These are phyloP conservation scores for Nyssa sinensis DNA, from an alignment of 148 eudicot genomes.

Conservation along the genomic window DNA sequence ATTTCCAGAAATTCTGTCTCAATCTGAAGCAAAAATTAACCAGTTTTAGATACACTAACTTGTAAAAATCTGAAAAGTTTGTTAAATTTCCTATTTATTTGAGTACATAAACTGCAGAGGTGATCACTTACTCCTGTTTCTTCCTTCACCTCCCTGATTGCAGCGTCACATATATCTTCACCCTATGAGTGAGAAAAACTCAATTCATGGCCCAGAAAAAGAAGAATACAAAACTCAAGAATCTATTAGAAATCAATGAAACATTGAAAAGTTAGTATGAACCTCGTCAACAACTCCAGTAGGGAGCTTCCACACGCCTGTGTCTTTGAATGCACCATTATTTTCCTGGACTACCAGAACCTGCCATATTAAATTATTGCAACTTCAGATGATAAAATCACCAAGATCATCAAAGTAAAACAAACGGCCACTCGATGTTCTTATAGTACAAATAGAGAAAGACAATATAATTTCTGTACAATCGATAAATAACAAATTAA, in stretches of 20 bases:
- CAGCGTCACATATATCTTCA: slow-evolving; percentile 58
- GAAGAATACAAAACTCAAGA: background rate
- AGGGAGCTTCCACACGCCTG: slow-evolving; percentile 57
- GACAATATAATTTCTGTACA: no score
- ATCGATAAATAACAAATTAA: no score
- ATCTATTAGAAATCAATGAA: background rate
- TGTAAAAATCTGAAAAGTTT: background rate
- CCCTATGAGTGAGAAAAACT: slow-evolving; percentile 39
- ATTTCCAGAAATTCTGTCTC: slow-evolving; percentile 61
- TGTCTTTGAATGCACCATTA: slow-evolving; percentile 34
- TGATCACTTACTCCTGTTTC: slow-evolving; percentile 65
- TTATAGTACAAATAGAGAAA: no score
- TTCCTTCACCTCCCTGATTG: slow-evolving; percentile 71
- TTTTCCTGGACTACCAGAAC: slow-evolving; percentile 57
- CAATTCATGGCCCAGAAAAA: background rate
- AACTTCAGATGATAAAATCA: no score
- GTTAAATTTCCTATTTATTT: background rate
- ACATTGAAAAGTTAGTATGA: background rate
- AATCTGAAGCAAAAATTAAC: slow-evolving; percentile 41
- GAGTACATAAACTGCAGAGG: background rate
- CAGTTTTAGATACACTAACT: slow-evolving; percentile 1
- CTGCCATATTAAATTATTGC: slow-evolving; percentile 18
- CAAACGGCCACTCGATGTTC: no score
- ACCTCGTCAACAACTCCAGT: slow-evolving; percentile 74
- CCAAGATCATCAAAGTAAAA: no score